Percentiles rank a stretch among this genome's conserved stretches.
Conservation (phyloP, 768 basidiomycete genomes). For the Lentinula guzmanii region DNA sequence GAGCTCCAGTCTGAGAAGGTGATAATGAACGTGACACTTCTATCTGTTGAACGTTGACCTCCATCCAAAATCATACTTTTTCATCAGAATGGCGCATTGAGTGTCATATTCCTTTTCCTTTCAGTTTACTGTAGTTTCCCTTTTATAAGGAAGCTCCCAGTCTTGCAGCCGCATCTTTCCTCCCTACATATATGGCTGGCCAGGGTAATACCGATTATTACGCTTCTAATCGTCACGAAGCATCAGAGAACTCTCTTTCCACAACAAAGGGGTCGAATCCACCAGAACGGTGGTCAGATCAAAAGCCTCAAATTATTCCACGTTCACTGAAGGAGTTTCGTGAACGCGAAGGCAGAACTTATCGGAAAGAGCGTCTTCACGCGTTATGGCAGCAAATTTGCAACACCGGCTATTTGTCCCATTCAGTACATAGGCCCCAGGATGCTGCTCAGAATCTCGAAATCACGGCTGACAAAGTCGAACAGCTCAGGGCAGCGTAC, state of each 20-base stretch:
- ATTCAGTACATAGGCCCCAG: conserved; percentile 5
- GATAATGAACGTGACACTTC: neutral
- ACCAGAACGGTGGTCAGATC: conserved; percentile 55
- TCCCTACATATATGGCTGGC: neutral
- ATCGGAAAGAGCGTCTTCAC: conserved; percentile 53
- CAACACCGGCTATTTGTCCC: conserved; percentile 15
- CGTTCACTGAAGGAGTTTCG: conserved; percentile 59
- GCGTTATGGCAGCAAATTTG: conserved; percentile 60
- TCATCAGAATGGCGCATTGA: neutral
- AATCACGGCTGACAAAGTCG: conserved; percentile 59
- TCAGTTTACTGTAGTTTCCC: neutral
- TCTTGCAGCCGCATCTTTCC: neutral
- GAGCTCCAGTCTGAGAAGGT: neutral
- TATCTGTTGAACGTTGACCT: neutral
- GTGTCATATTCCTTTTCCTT: neutral
- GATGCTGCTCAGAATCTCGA: conserved; percentile 13
- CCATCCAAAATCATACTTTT: neutral
- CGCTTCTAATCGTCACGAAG: conserved; percentile 20
- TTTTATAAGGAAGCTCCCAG: neutral
- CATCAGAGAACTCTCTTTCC: conserved; percentile 46
- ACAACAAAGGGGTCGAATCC: conserved; percentile 51
- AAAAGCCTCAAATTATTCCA: conserved; percentile 30
- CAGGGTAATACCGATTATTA: neutral
- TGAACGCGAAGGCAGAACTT: conserved; percentile 49
- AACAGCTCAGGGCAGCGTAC: conserved; percentile 63